Evolutionary conservation across 257 asterid species (phyloP), one percentile per base, ranked within the genome.

Genomic region (Solanum chmielewskii): DNA sequence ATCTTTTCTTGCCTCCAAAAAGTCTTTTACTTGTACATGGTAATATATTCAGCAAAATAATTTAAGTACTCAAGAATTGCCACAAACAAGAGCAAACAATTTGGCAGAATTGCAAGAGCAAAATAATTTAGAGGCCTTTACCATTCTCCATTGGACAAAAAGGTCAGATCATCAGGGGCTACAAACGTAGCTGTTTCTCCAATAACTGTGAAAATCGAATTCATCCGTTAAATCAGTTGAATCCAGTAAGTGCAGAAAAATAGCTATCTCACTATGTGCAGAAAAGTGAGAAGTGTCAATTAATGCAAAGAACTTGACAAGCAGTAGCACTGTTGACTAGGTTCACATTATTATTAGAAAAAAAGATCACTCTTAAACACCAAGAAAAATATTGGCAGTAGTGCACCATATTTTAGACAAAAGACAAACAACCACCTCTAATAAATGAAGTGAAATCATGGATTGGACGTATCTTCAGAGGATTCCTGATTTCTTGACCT

Each of bases 111-210:
- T 20, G 52, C 60, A 52, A 70, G 78, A 78, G 84, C 31, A 25
- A 64, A 49, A 69, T 15, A 70, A 42, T 56, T 49, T 10, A 83
- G 88, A 76, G 42, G 85, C 69, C 47, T 96, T 91, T 91, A 97
- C 99, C 99, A 97, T 92, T 97, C 99, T 9, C 99, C 99, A 83
- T 96, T 97, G 73, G 99, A 96, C 86, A 97, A 98, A 90, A 97
- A 96, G 74, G 94, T 92, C 87, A 83, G 86, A 80, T 91, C 94
- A 89, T 91, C 82, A 62, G 99, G 99, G 78, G 99, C 86, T 71
- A 94, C 15, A 69, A 95, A 96, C 74, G 99, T 96, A 2, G 93
- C 49, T 13, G 99, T 95, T 93, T 97, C 99, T 91, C 99, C 99
- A 89, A 97, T 92, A 88, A 96, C 99, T 97, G 98, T 93, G 90